These are phyloP conservation scores for Coemansia sp. DNA, from an alignment of 192 early-diverging fungal species.

Conservation along the genomic window DNA sequence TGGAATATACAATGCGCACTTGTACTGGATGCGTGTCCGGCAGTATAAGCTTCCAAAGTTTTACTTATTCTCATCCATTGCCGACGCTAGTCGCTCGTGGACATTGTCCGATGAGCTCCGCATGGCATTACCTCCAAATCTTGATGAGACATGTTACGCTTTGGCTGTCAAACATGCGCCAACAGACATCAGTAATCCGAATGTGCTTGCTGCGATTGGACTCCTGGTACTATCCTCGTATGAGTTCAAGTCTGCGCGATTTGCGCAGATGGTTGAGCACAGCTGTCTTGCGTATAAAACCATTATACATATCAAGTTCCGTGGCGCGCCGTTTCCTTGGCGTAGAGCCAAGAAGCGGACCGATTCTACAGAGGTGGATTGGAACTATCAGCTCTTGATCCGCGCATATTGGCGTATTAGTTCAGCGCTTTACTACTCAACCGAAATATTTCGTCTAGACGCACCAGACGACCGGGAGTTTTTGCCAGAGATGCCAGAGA, in stretches of 20 bases:
- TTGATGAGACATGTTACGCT: conserved; percentile 51
- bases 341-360: conserved; percentile 28
- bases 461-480: conserved; percentile 54
- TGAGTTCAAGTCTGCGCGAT: conserved; percentile 56
- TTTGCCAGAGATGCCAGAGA: conserved; percentile 45
- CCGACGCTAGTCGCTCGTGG: conserved; percentile 55
- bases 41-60: conserved; percentile 47
- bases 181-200: conserved; percentile 17
- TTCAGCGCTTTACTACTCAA: conserved; percentile 40
- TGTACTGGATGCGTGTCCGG: conserved; percentile 54
- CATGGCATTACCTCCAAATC: conserved; percentile 45
- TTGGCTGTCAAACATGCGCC: conserved; percentile 32
- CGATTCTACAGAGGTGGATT: conserved; percentile 31
- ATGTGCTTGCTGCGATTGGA: conserved; percentile 27
- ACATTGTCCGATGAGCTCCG: conserved; percentile 49
- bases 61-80: conserved; percentile 45
- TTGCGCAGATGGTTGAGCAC: conserved; percentile 55
- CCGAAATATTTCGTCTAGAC: conserved; percentile 52
- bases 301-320: conserved; percentile 47
- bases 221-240: conserved; percentile 44
- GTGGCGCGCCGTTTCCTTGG: conserved; percentile 50
- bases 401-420: conserved; percentile 52
- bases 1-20: conserved; percentile 47
- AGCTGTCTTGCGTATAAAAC: conserved; percentile 48
- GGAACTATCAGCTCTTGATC: conserved; percentile 49